A percentile compares a stretch with the other conserved stretches of the same genome.
Evolutionary conservation across 176 grass and related monocot species (phyloP).

Genomic region (Carex kokanica): DNA sequence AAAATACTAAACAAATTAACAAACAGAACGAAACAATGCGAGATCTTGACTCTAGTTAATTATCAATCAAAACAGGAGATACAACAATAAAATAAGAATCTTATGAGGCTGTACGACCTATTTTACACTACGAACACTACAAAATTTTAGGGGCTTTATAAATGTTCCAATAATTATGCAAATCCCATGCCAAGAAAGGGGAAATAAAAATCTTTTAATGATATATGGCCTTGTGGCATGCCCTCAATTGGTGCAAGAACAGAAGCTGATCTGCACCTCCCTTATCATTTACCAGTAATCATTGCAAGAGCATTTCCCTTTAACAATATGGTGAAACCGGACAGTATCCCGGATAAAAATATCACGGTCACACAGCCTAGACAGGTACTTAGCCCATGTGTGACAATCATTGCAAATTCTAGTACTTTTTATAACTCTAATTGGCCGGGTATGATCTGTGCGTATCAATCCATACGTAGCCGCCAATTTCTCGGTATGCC

Average conservation of each 20-base stretch:
- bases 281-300: constrained; percentile 54
- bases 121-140: not conserved
- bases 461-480: constrained; percentile 63
- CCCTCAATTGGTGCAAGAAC: not conserved
- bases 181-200: not conserved
- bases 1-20: not conserved
- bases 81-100: not conserved
- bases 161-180: not conserved
- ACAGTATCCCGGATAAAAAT: constrained; percentile 58
- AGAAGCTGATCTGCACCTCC: not conserved
- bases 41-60: not conserved
- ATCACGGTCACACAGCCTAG: constrained; percentile 32
- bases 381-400: constrained; percentile 53
- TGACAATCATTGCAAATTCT: constrained; percentile 88
- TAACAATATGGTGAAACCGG: constrained; percentile 65
- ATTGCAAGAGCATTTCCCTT: constrained; percentile 75
- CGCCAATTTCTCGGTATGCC: constrained; percentile 74
- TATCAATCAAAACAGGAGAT: not conserved
- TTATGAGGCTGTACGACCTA: not conserved
- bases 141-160: not conserved
- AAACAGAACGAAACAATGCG: not conserved
- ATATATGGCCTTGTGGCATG: not conserved
- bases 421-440: constrained; percentile 84
- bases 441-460: constrained; percentile 38
- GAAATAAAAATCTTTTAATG: not conserved